Evolutionary conservation across 805 yeast species (phyloP).

Genomic region (Huiozyma sinensis): DNA sequence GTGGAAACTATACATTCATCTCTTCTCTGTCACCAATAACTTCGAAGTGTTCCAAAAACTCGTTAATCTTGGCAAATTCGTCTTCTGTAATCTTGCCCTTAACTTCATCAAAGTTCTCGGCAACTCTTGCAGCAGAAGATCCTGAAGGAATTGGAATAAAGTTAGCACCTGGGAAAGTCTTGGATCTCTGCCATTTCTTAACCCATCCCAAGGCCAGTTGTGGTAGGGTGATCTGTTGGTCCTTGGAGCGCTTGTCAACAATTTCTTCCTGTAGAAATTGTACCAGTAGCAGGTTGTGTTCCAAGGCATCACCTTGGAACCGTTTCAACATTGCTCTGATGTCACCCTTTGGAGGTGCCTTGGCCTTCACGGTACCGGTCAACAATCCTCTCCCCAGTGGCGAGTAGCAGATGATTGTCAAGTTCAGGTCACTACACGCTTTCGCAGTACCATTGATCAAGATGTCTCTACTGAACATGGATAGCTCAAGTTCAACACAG

Average conservation of each 20-base stretch:
- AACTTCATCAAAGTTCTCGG: slow-evolving; percentile 41
- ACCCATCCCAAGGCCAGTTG: slow-evolving; percentile 68
- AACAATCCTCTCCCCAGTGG: slow-evolving; percentile 75
- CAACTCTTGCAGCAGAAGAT: slow-evolving; percentile 46
- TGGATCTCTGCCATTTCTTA: slow-evolving; percentile 30
- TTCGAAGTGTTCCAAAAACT: slow-evolving; percentile 32
- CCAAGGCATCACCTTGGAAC: slow-evolving; percentile 47
- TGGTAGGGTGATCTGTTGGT: slow-evolving; percentile 39
- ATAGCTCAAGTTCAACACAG: slow-evolving; percentile 70
- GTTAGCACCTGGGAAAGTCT: slow-evolving; percentile 33
- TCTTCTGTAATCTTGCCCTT: slow-evolving; percentile 39
- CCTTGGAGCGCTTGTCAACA: slow-evolving; percentile 42
- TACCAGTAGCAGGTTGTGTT: slow-evolving; percentile 42
- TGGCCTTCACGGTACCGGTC: slow-evolving; percentile 40
- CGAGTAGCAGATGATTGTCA: slow-evolving; percentile 71
- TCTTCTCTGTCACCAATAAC: slow-evolving; percentile 49
- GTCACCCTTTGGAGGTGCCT: slow-evolving; percentile 39
- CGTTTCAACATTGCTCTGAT: slow-evolving; percentile 41
- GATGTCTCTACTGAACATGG: slow-evolving; percentile 57
- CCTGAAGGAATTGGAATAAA: slow-evolving; percentile 79
- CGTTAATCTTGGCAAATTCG: slow-evolving; percentile 45
- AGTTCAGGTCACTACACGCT: slow-evolving; percentile 42
- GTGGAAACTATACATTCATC: no score
- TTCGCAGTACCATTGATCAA: slow-evolving; percentile 52
- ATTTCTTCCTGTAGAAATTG: slow-evolving; percentile 35